Evolutionary conservation across 352 stramenopile species (phyloP).

Genomic region (Phytophthora colocasiae): DNA sequence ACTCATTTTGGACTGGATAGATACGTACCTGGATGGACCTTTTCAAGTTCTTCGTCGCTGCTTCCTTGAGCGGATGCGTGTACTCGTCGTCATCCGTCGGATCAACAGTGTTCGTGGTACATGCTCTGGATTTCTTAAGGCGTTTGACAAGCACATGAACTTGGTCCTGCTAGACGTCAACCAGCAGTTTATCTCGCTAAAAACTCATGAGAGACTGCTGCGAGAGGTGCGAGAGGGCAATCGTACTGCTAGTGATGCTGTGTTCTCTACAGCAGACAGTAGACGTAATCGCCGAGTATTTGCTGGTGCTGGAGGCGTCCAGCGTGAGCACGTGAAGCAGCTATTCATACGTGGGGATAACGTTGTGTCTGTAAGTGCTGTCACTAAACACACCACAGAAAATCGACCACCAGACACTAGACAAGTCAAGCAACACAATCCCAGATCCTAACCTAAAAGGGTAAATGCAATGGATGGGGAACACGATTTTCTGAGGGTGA

Average conservation of each 20-base stretch:
- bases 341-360: constrained; percentile 94
- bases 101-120: constrained; percentile 92
- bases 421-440: constrained; percentile 1
- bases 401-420: constrained; percentile 1
- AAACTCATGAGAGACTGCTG: constrained; percentile 40
- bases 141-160: constrained; percentile 97
- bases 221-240: constrained; percentile 44
- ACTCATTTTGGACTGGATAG: constrained; percentile 21
- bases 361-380: constrained; percentile 79
- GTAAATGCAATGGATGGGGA: constrained; percentile 19
- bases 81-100: constrained; percentile 89
- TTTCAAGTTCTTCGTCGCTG: constrained; percentile 85
- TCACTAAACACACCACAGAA: constrained; percentile 29
- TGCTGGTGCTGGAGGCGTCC: constrained; percentile 29
- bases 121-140: constrained; percentile 92
- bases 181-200: constrained; percentile 67
- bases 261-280: constrained; percentile 61
- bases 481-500: constrained; percentile 6
- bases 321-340: constrained; percentile 76
- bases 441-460: constrained; percentile 14
- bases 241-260: constrained; percentile 19
- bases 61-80: constrained; percentile 79
- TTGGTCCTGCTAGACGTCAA: constrained; percentile 92
- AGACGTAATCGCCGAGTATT: constrained; percentile 53
- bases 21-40: constrained; percentile 85